A percentile compares a stretch with the other conserved stretches of the same genome.
These are phyloP conservation scores for Evernia prunastri DNA, from an alignment of 495 filamentous ascomycete species.

Conservation along the genomic window DNA sequence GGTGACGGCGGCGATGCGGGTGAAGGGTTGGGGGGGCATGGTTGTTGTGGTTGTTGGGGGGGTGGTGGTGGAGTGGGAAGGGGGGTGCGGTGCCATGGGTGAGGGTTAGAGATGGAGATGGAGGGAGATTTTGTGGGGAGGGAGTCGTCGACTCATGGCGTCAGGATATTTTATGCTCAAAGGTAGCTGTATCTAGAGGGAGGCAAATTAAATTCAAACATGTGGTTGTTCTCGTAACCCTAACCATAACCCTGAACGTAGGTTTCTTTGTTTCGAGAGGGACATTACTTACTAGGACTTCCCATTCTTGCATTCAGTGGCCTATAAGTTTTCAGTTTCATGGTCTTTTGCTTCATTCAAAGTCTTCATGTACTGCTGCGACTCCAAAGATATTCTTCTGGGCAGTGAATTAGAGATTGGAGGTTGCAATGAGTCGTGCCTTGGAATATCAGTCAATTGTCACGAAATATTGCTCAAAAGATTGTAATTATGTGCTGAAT, in stretches of 20 bases:
- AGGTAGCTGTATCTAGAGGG: too few relatives aligned
- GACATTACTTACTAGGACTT: too few relatives aligned
- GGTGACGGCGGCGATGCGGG: slow-evolving; percentile 22
- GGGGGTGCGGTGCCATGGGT: not conserved
- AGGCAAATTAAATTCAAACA: too few relatives aligned
- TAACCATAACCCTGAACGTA: slow-evolving; percentile 7
- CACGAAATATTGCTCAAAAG: not conserved
- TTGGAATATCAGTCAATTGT: not conserved
- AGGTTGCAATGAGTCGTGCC: not conserved
- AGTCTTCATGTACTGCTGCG: not conserved
- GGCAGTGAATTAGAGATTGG: not conserved
- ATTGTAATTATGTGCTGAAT: too few relatives aligned
- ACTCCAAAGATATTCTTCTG: not conserved
- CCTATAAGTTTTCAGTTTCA: not conserved
- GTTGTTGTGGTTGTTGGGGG: too few relatives aligned
- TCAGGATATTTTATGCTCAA: not conserved
- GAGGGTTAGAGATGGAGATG: too few relatives aligned
- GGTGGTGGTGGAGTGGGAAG: not conserved
- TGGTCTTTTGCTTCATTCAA: not conserved
- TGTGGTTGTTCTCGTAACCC: not conserved
- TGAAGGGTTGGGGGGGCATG: slow-evolving; percentile 9
- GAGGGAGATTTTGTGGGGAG: not conserved
- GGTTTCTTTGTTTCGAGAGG: not conserved
- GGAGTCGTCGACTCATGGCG: not conserved
- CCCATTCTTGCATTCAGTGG: not conserved